These are phyloP conservation scores for Trichoderma atroviride DNA, from an alignment of 2,329 filamentous ascomycete genomes.

Conservation along the genomic window DNA sequence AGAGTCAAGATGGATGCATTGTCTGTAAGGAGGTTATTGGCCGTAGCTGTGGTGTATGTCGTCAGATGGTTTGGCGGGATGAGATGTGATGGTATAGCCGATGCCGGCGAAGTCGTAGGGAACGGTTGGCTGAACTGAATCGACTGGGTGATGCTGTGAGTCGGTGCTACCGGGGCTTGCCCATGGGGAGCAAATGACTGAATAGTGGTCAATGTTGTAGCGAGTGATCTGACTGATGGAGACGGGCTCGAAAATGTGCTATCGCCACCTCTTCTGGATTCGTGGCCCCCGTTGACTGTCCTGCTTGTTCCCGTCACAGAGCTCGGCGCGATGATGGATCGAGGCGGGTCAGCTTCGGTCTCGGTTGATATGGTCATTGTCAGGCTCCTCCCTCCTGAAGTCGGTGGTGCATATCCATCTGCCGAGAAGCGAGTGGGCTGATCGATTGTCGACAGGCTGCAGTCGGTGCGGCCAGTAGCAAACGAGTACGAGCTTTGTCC, in stretches of 20 bases:
- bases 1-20: conserved; percentile 85
- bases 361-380: conserved; percentile 79
- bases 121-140: conserved; percentile 69
- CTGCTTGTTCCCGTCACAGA: conserved; percentile 73
- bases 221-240: conserved; percentile 77
- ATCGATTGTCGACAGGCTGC: conserved; percentile 57
- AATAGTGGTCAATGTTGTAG: conserved; percentile 83
- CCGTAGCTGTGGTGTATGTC: conserved; percentile 76
- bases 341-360: conserved; percentile 75
- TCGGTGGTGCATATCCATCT: conserved; percentile 60
- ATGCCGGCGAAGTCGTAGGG: conserved; percentile 65
- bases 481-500: conserved; percentile 57
- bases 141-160: conserved; percentile 49
- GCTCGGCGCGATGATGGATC: conserved; percentile 70
- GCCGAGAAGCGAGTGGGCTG: conserved; percentile 63
- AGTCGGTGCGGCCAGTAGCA: conserved; percentile 58
- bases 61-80: conserved; percentile 62
- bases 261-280: conserved; percentile 69
- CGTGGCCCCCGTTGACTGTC: conserved; percentile 67
- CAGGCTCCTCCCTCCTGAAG: conserved; percentile 69
- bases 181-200: conserved; percentile 58
- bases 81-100: conserved; percentile 72
- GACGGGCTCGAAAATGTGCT: conserved; percentile 83
- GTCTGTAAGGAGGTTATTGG: conserved; percentile 80
- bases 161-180: conserved; percentile 39